Evolutionary conservation across 2,329 filamentous ascomycete species (phyloP), one percentile per base, ranked within the genome.

Genomic region (Pseudogymnoascus sp.): DNA sequence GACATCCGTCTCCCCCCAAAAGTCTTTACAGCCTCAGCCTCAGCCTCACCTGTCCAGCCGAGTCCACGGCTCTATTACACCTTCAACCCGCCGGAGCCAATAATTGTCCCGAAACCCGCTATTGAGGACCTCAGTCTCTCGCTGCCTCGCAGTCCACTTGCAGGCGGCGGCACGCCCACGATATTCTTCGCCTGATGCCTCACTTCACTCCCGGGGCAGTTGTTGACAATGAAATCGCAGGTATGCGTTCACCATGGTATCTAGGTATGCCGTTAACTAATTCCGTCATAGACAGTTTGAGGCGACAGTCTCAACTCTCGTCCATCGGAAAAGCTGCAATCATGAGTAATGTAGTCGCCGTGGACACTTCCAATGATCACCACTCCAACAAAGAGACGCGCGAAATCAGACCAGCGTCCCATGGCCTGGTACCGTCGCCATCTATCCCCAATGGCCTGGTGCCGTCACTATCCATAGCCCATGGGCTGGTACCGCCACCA

Each of bases 301-400:
- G 49, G 28, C 49, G 49, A 56, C 49, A 56, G 28, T 56, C 49
- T n/a, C 49, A 56, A 34, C 49, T 56, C 28, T 56, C 49, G 8
- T 56, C 49, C 28, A 60, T 60, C 18, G 36, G 59, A n/a, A 60
- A 60, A 18, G 59, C 59, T 42, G 59, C 59, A 25, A 60, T 60
- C 34, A 56, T 56, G 67, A 42, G 68, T 69, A 46, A 72, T 62
- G 11, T 71, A 68, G 59, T 72, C 69, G 1, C 70, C 67, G 61
- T 72, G 69, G 46, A 72, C 69, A 25, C 70, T 69, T 31, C 70
- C 65, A 14, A 69, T 66, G 49, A 72, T 70, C 7, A 69, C 70
- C 14, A 68, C 62, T 2, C 71, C 68, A 12, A 71, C 66, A 37
- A 65, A 59, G 16, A 66, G 62, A 11, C 28, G 3, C 28, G 49